Evolutionary conservation across 2,329 filamentous ascomycete species (phyloP).

Genomic region (Aureobasidium sp.): DNA sequence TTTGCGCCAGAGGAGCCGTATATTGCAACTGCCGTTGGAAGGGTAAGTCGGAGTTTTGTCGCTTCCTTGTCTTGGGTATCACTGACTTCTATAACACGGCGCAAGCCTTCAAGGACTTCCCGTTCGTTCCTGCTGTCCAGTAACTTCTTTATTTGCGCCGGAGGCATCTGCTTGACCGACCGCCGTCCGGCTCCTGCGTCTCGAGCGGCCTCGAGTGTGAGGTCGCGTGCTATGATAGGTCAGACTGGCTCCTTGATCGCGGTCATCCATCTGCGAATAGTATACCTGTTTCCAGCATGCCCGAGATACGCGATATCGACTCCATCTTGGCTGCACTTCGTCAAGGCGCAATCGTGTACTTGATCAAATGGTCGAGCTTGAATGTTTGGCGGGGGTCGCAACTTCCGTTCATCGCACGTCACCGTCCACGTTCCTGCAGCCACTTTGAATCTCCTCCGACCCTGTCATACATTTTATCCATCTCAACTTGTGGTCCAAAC

Average conservation of each 20-base stretch:
- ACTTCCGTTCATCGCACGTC: background rate
- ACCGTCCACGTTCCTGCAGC: background rate
- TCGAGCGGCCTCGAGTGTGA: constrained; percentile 94
- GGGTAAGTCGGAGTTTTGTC: background rate
- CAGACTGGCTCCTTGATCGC: constrained; percentile 4
- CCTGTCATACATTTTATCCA: background rate
- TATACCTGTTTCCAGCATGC: constrained; percentile 85
- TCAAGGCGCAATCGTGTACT: constrained; percentile 1
- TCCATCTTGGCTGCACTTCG: constrained; percentile 57
- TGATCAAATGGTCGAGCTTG: constrained; percentile 1
- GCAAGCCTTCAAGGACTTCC: constrained; percentile 85
- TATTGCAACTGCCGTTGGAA: constrained; percentile 74
- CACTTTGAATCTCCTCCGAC: background rate
- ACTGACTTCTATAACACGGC: constrained; percentile 58
- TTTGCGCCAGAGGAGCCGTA: constrained; percentile 77
- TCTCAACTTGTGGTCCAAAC: background rate
- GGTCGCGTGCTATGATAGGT: constrained; percentile 66
- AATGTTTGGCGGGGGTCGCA: constrained; percentile 2
- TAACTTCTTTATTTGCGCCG: constrained; percentile 86
- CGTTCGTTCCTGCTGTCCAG: constrained; percentile 89
- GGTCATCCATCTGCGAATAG: background rate
- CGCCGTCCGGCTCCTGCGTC: constrained; percentile 60
- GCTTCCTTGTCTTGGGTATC: background rate
- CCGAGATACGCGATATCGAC: constrained; percentile 89
- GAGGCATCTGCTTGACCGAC: constrained; percentile 60